Percentiles rank a stretch among this genome's conserved stretches.
Evolutionary conservation across 768 basidiomycete species (phyloP).

Genomic region (Mrakia gelida): DNA sequence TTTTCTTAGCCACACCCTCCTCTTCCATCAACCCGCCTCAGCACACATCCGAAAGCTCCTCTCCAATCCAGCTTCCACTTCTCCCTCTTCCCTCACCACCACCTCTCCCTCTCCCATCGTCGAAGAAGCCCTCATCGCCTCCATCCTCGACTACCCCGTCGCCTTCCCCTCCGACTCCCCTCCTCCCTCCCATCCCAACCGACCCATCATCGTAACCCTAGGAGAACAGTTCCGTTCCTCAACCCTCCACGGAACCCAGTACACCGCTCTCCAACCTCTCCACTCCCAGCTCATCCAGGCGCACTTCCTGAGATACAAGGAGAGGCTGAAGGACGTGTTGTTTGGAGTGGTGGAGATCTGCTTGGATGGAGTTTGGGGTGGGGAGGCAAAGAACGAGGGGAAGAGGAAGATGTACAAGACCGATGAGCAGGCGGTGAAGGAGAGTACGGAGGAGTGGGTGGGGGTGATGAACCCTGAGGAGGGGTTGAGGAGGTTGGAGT

Average conservation of each 20-base stretch:
- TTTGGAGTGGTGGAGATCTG: slow-evolving; percentile 10
- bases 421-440: background rate
- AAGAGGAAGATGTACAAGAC: background rate
- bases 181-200: background rate
- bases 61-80: background rate
- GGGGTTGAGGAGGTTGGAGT: background rate
- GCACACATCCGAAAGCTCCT: background rate
- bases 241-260: slow-evolving; percentile 13
- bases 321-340: background rate
- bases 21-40: background rate
- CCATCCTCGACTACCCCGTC: slow-evolving; percentile 22
- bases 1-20: background rate
- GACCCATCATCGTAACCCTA: slow-evolving; percentile 5
- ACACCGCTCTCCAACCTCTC: slow-evolving; percentile 1
- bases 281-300: background rate
- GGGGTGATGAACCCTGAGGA: background rate
- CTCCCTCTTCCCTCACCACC: background rate
- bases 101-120: background rate
- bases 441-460: background rate
- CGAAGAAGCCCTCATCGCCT: background rate
- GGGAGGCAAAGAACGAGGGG: background rate
- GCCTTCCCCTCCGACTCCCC: slow-evolving; percentile 2
- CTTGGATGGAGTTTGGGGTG: background rate
- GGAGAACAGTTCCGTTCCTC: background rate
- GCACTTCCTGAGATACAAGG: background rate